Evolutionary conservation across 306 rosid genomes (phyloP), one percentile per base, ranked within the genome.

Genomic region (Corylus americana): DNA sequence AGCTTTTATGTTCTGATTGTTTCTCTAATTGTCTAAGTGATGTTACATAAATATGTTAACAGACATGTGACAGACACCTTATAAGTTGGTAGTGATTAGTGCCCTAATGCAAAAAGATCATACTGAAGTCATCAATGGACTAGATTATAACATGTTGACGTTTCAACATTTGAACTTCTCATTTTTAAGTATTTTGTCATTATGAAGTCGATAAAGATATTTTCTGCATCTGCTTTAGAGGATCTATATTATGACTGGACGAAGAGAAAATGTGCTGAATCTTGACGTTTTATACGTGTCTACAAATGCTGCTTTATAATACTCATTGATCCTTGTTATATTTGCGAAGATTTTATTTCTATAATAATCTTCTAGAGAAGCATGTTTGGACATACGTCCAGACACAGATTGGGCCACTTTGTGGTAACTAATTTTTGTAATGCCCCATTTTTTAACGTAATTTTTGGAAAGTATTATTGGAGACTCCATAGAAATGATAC

Each of bases 231-330:
- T 13, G 17, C 42, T 63, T 63, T 14, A 57, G 20, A 57, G 63
- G 27, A 57, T 57, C 11, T 63, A 63, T 31, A 31, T 31, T 11
- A 11, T 16, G 29, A 35, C 45, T 29, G 44, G 42, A 37, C 12
- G 39, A 67, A 67, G 70, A 64, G 70, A 31, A 58, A 58, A 64
- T 61, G 16, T 61, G 68, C 70, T 8, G 31, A 64, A 64, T 64
- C 45, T 64, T 64, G 47, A 17, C 70, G 14, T 9, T 35, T 8
- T 37, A 37, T 64, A 16, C 35, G 31, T 35, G 44, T 31, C 47
- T 64, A 35, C 44, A 10, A 22, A 0, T 31, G 70, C 12, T 64
- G 22, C 70, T 16, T 64, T 64, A 64, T 20, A 64, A 14, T 16
- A 37, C 47, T 64, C 44, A 16, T 10, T 20, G 35, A 57, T 57